These are phyloP conservation scores for Thielaviopsis euricoi DNA, from an alignment of 2,329 filamentous ascomycete genomes.

Conservation along the genomic window DNA sequence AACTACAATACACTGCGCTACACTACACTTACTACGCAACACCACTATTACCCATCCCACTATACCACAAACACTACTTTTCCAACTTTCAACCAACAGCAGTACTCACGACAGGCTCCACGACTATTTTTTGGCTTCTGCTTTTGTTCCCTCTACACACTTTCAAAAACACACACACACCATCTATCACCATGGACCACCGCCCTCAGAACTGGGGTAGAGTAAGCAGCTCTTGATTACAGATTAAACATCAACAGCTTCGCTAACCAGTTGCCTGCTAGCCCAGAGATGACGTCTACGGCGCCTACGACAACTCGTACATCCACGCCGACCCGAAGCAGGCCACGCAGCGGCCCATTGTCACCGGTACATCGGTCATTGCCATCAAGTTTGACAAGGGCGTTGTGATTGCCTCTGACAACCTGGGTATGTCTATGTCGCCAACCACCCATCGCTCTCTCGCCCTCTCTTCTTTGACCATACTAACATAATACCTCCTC, in stretches of 20 bases:
- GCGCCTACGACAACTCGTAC: constrained; percentile 76
- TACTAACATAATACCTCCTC: not conserved
- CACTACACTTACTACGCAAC: too few relatives aligned
- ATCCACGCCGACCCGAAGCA: constrained; percentile 61
- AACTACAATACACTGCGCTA: too few relatives aligned
- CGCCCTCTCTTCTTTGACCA: not conserved
- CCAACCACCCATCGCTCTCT: not conserved
- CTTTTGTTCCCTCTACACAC: too few relatives aligned
- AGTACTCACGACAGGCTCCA: too few relatives aligned
- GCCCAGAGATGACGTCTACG: constrained; percentile 96
- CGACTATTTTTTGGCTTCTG: too few relatives aligned
- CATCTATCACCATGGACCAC: constrained; percentile 43
- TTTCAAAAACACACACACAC: not conserved
- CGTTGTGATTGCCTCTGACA: constrained; percentile 92
- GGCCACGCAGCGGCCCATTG: constrained; percentile 82
- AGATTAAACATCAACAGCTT: not conserved
- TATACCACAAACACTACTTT: too few relatives aligned
- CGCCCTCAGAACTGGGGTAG: constrained; percentile 57
- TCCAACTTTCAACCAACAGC: too few relatives aligned
- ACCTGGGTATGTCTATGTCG: constrained; percentile 50
- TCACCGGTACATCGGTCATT: constrained; percentile 91
- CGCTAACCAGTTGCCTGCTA: constrained; percentile 23
- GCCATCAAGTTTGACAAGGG: constrained; percentile 93
- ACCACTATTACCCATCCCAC: too few relatives aligned
- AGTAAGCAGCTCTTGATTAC: constrained; percentile 30